Evolutionary conservation across 768 basidiomycete species (phyloP).

Genomic region (Mycena rebaudengoi): DNA sequence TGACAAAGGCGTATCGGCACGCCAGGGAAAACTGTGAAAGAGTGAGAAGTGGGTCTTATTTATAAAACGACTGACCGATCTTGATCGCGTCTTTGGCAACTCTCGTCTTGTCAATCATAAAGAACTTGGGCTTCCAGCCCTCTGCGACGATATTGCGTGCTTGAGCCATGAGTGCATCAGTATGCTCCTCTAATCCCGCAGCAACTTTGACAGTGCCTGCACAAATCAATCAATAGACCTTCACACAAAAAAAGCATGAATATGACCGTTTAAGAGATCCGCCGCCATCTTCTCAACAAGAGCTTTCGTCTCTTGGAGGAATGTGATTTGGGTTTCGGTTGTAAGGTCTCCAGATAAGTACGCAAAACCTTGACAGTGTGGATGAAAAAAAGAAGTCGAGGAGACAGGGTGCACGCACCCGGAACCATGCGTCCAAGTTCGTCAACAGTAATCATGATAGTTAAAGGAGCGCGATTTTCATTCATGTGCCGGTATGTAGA

Average conservation of each 20-base stretch:
- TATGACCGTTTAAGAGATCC: background rate
- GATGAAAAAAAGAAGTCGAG: background rate
- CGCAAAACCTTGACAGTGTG: background rate
- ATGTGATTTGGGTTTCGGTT: background rate
- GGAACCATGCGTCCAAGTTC: background rate
- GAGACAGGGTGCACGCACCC: background rate
- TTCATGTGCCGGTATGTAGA: conserved; percentile 19
- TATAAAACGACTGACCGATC: background rate
- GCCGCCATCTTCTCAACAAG: conserved; percentile 11
- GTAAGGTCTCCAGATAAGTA: background rate
- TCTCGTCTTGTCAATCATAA: conserved; percentile 22
- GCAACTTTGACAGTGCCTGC: background rate
- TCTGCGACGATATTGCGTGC: background rate
- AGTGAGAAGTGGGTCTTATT: too few species aligned
- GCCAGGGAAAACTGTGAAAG: background rate
- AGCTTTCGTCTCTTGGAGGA: background rate
- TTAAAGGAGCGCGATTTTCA: conserved; percentile 17
- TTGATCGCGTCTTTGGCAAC: background rate
- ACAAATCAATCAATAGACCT: background rate
- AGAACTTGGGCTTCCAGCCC: conserved; percentile 6
- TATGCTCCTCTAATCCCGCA: background rate
- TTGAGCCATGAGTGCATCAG: background rate
- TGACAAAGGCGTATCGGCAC: conserved; percentile 14
- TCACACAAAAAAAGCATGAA: background rate
- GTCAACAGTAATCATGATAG: conserved; percentile 12